Conservation (phyloP, 2,329 filamentous ascomycete species). For the Albifimbria verrucaria region DNA sequence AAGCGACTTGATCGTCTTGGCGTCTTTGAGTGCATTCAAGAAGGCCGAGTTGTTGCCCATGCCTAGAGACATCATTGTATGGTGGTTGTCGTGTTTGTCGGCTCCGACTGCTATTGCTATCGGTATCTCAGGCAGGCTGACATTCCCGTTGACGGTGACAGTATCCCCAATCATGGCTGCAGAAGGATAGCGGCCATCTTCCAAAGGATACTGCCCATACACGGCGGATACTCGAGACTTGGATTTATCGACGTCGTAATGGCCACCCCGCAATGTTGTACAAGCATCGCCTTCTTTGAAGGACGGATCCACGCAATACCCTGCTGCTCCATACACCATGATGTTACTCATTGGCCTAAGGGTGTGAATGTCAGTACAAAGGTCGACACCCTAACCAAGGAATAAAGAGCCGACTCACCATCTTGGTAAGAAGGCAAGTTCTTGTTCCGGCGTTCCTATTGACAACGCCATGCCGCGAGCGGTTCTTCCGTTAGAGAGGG, state of each 20-base stretch:
- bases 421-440: neutral
- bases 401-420: neutral
- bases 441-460: neutral
- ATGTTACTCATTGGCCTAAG: neutral
- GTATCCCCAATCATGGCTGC: neutral
- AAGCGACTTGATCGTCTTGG: neutral
- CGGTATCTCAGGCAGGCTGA: neutral
- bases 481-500: neutral
- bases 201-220: neutral
- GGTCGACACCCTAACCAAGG: neutral
- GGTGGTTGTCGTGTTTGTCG: neutral
- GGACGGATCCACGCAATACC: neutral
- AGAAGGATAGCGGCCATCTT: neutral
- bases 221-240: neutral
- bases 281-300: neutral
- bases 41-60: neutral
- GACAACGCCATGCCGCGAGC: neutral
- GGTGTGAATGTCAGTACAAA: neutral
- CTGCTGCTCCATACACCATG: neutral
- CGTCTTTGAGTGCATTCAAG: neutral
- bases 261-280: neutral
- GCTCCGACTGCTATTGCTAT: neutral
- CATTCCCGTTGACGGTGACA: neutral
- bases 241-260: neutral
- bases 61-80: neutral